Evolutionary conservation across 306 rosid genomes (phyloP), one percentile per base, ranked within the genome.

Genomic region (Rubus parviflorus): DNA sequence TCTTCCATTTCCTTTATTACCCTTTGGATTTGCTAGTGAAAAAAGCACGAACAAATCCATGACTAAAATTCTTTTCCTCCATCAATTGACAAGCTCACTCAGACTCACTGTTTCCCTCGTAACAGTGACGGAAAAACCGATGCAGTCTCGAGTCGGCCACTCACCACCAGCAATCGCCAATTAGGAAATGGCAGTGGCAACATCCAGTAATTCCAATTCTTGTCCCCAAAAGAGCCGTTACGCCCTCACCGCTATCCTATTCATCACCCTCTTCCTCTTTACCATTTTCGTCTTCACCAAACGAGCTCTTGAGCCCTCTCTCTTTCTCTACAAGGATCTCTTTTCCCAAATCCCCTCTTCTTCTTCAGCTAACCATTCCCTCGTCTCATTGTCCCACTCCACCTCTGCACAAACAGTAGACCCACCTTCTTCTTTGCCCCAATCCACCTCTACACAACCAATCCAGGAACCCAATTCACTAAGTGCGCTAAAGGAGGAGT

Each of bases 251-350:
- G 30, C 87, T 66, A 79, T 95, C 51, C 62, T 87, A 38, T 79
- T 89, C 86, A 54, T 91, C 63, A 16, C 80, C 35, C 71, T 90
- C 38, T 80, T 85, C 74, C 62, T 95, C 79, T 73, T 84, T 68
- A 68, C 75, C 43, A 10, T 87, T 70, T 79, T 88, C 81, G 17
- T 92, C 77, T 79, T 88, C 88, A 75, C 72, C 83, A 81, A 57
- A 77, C 86, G 82, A 74, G 38, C 90, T 62, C 77, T 87, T n/a
- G 85, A 79, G 19, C 80, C 90, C 17, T 42, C 90, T 25, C 69
- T 86, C 72, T 80, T 82, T 72, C 75, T 81, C 81, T 86, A 61
- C 82, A 23, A 81, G 72, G 89, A 91, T 87, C 85, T 85, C 88
- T 81, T 81, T 66, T 57, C 86, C 63, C 82, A 51, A 43, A 3